Percentiles rank a stretch among this genome's conserved stretches.
Conservation (phyloP, 352 stramenopile genomes). For the Phytopythium litorale region DNA sequence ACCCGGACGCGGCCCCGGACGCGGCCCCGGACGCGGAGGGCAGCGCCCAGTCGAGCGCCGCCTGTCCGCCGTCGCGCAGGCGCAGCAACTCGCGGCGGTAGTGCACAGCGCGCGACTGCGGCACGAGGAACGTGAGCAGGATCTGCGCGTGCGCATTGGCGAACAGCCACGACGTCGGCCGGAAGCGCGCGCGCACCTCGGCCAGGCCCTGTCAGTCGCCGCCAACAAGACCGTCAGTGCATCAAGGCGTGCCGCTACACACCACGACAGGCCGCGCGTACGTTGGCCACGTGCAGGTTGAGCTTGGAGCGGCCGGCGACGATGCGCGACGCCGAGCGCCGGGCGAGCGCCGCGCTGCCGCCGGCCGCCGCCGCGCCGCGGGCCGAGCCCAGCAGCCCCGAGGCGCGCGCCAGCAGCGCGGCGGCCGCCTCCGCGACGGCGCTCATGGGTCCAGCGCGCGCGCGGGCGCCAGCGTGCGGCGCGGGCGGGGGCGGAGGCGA, state of each 20-base stretch:
- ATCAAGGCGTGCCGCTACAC: not conserved
- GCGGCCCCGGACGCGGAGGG: slow-evolving; percentile 1
- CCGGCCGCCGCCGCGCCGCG: not conserved
- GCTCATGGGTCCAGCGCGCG: not conserved
- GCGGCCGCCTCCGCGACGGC: slow-evolving; percentile 7
- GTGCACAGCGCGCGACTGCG: slow-evolving; percentile 18
- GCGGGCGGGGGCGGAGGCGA: too few species aligned
- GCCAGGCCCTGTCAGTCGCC: slow-evolving; percentile 9
- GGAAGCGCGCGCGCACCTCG: slow-evolving; percentile 20
- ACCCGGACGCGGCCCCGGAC: too few species aligned
- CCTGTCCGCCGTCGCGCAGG: slow-evolving; percentile 33
- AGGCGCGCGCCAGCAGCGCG: slow-evolving; percentile 2
- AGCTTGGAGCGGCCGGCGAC: slow-evolving; percentile 57
- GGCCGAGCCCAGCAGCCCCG: not conserved
- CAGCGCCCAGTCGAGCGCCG: slow-evolving; percentile 34
- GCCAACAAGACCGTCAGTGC: not conserved
- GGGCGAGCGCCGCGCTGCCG: not conserved
- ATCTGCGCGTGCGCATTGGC: slow-evolving; percentile 47
- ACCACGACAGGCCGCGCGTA: slow-evolving; percentile 14
- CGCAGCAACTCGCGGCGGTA: slow-evolving; percentile 37
- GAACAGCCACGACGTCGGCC: slow-evolving; percentile 33
- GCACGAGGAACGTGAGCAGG: slow-evolving; percentile 39
- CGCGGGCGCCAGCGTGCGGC: not conserved
- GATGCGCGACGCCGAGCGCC: slow-evolving; percentile 27
- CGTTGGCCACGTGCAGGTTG: slow-evolving; percentile 58